phyloP scores from a whole-genome alignment of 2,329 filamentous ascomycete species.

The Colletotrichum costaricense region DNA sequence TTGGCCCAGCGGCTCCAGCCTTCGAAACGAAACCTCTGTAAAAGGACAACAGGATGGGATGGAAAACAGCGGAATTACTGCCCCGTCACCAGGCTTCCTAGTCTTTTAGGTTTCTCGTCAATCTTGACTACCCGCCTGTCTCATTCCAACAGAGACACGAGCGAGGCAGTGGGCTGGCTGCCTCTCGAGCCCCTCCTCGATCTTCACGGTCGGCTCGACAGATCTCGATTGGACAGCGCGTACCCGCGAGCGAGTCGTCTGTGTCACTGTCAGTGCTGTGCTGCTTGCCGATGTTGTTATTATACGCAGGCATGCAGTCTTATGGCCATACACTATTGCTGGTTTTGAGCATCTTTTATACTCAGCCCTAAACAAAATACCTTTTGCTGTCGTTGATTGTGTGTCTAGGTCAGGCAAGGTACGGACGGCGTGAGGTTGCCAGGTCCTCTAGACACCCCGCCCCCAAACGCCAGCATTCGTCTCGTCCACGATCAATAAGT shows the following conservation, averaged over 20 bases:
- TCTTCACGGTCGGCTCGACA: background rate
- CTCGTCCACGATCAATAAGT: background rate
- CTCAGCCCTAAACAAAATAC: slow-evolving; percentile 8
- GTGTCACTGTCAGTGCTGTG: background rate
- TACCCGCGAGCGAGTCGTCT: background rate
- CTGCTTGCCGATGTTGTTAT: background rate
- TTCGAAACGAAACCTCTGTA: slow-evolving; percentile 26
- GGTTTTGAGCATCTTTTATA: background rate
- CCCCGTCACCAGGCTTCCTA: slow-evolving; percentile 12
- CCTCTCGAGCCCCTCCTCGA: background rate
- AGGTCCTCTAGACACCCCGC: background rate
- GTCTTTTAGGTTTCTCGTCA: background rate
- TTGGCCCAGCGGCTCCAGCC: slow-evolving; percentile 23
- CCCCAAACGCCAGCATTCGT: background rate
- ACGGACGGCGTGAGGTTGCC: background rate
- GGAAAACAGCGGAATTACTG: slow-evolving; percentile 17
- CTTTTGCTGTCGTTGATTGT: background rate
- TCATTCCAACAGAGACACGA: background rate
- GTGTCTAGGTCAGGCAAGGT: background rate
- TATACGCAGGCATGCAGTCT: background rate
- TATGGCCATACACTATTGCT: background rate
- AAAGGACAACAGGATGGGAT: slow-evolving; percentile 5
- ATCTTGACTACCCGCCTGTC: background rate
- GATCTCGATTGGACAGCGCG: background rate
- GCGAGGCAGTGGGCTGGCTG: background rate